Base-by-base conservation (phyloP, 192 early-diverging fungal species). In the Coemansia sp. region DNA sequence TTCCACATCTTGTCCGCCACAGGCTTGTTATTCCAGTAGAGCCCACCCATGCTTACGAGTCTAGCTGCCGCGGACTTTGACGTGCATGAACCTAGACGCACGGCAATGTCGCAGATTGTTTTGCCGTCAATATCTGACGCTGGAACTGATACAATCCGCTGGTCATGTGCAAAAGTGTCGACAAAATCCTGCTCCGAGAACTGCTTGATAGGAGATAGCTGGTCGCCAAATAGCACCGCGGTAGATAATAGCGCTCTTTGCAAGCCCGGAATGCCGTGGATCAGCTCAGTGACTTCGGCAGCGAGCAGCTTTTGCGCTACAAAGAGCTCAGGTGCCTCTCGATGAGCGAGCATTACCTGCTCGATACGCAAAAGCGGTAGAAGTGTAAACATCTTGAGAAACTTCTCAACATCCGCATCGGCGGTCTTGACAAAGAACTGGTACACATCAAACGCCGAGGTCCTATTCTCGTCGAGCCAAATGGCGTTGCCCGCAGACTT, bases 401-500 rank as follows among this genome's bases (percentile, higher is more conserved):
- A 90, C 56, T 83, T 68, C 61, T 83, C 88, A 4, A 95, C 89
- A 59, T 95, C 93, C 0, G 84, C 66, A 76, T 98, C 96, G 3
- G 90, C 65, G 0, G 93, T 90, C 56, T 90, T 88, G 37, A 95
- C 83, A 73, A 98, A 95, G 71, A 94, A 95, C 86, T 98, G 95
- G 76, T 96, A 98, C 60, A 98, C 90, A 52, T 96, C 94, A 75
- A 89, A 98, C 4, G 86, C 66, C 21, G 92, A 92, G 0, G 92
- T 88, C 83, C 89, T 85, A 4, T 48, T 80, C 28, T 86, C 85
- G 75, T 95, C 92, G 64, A 98, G 76, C 96, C 96, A 98, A 13
- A 98, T 84, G 2, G 95, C 94, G 72, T 98, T 98, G 31, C 96
- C 96, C 18, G 92, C 94, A 34, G 91, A 93, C 75, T 98, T 98